phyloP scores from a whole-genome alignment of 202 grass and related monocot genomes.

The Saccharum hybrid region DNA sequence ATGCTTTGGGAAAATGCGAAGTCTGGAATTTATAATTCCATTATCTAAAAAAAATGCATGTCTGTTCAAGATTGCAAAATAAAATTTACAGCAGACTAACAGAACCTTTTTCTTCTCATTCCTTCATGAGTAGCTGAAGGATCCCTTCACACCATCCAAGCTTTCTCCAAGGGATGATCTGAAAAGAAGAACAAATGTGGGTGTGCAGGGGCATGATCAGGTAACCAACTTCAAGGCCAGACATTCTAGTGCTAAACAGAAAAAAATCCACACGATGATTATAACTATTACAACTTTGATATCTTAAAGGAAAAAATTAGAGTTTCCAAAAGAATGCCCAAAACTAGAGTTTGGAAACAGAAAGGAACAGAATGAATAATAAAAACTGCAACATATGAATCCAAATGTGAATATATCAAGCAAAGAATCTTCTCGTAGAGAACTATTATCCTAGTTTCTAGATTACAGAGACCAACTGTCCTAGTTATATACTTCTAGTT shows the following conservation, averaged over 20 bases:
- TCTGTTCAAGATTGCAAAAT: neutral
- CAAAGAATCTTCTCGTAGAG: neutral
- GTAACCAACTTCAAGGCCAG: neutral
- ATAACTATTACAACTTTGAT: neutral
- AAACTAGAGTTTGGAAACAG: neutral
- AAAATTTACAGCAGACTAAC: conserved; percentile 16
- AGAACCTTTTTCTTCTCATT: conserved; percentile 4
- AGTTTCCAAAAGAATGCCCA: neutral
- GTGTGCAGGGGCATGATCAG: conserved; percentile 1
- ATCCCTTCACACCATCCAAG: conserved; percentile 77
- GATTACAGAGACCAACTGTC: neutral
- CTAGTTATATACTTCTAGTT: neutral
- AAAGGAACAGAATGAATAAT: neutral
- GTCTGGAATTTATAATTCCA: neutral
- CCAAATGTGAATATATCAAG: conserved; percentile 14
- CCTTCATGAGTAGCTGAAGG: conserved; percentile 56
- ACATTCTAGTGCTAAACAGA: neutral
- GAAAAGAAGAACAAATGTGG: conserved; percentile 21
- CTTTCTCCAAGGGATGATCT: conserved; percentile 73
- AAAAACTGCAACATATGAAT: conserved; percentile 4
- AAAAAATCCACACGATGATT: neutral
- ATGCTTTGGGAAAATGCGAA: neutral
- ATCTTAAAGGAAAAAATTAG: neutral
- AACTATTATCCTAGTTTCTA: conserved; percentile 1
- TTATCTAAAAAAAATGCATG: neutral